Percentiles rank a stretch among this genome's conserved stretches.
phyloP scores from a whole-genome alignment of 371 early-diverging fungal genomes.

The Saksenaea oblongispora region DNA sequence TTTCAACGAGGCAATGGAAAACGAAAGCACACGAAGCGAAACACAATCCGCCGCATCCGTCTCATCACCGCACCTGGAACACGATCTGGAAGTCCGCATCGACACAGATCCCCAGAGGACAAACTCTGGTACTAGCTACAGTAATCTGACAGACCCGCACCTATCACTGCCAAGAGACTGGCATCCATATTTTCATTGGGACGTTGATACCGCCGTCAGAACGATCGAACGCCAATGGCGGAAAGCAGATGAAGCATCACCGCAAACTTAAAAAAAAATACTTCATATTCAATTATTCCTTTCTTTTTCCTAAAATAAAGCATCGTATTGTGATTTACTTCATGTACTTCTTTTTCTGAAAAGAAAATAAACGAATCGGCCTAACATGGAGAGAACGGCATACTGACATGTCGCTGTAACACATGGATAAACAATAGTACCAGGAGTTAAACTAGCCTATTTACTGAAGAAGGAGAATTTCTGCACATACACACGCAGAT shows the following conservation, averaged over 20 bases:
- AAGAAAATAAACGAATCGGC: no score
- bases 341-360: no score
- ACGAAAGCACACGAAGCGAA: neutral
- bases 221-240: neutral
- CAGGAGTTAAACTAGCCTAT: no score
- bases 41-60: neutral
- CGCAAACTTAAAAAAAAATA: neutral
- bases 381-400: no score
- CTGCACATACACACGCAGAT: no score
- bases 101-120: constrained; percentile 1
- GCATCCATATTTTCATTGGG: constrained; percentile 38
- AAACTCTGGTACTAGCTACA: neutral
- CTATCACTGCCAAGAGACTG: constrained; percentile 16
- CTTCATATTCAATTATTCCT: no score
- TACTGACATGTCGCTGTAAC: no score
- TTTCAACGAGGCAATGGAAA: neutral
- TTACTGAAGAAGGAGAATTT: no score
- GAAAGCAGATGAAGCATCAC: neutral
- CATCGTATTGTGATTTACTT: no score
- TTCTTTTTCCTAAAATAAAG: no score
- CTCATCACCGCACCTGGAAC: neutral
- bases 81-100: neutral
- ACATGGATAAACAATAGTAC: no score
- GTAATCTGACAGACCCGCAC: neutral
- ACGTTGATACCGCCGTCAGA: constrained; percentile 31